phyloP scores from a whole-genome alignment of 208 protist genomes.

The Leishmania braziliensis region DNA sequence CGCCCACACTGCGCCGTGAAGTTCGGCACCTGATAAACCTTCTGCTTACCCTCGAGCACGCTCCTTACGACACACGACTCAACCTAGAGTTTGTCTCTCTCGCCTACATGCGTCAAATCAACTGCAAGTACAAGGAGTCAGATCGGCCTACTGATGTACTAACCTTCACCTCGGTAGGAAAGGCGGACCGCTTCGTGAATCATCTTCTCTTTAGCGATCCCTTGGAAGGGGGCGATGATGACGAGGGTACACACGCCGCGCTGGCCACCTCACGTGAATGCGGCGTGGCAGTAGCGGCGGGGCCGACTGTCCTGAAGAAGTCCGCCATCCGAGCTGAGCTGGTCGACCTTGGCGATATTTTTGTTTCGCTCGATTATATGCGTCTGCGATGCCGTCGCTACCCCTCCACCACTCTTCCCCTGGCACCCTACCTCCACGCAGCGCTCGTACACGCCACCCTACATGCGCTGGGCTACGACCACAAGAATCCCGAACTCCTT shows the following conservation, averaged over 20 bases:
- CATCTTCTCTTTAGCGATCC: conserved; percentile 47
- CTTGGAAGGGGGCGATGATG: neutral
- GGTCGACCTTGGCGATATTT: conserved; percentile 71
- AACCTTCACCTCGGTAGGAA: conserved; percentile 52
- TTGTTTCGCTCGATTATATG: conserved; percentile 77
- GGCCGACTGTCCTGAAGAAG: neutral
- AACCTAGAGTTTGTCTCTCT: conserved; percentile 50
- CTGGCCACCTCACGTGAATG: neutral
- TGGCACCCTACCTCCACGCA: conserved; percentile 62
- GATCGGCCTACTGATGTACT: conserved; percentile 78
- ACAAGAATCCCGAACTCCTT: conserved; percentile 58
- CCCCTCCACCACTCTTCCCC: conserved; percentile 51
- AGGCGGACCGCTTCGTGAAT: conserved; percentile 31
- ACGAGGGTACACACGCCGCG: neutral
- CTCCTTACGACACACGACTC: conserved; percentile 47
- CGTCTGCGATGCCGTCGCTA: conserved; percentile 28
- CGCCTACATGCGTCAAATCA: conserved; percentile 58
- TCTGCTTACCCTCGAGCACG: conserved; percentile 46
- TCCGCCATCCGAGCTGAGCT: conserved; percentile 23
- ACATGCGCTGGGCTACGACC: conserved; percentile 80
- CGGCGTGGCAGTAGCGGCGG: neutral
- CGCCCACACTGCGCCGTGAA: conserved; percentile 36
- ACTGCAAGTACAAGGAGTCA: conserved; percentile 42
- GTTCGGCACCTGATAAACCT: conserved; percentile 37
- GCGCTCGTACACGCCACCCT: conserved; percentile 75